phyloP scores from a whole-genome alignment of 257 asterid species.

The Solanum arcanum region DNA sequence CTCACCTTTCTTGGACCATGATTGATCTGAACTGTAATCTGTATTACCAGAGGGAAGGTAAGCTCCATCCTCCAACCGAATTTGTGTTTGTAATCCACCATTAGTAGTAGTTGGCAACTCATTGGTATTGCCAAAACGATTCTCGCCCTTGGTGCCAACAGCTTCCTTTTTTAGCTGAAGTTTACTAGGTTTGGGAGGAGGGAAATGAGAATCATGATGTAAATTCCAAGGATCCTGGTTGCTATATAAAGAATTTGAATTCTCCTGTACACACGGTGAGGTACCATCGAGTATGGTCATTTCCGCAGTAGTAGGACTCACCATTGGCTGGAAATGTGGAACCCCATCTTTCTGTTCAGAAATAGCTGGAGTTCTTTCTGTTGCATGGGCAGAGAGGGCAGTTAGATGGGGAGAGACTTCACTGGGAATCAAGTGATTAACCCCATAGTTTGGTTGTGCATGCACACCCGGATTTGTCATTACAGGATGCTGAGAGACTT shows the following conservation, averaged over 20 bases:
- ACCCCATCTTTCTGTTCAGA: constrained; percentile 40
- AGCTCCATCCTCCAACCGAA: constrained; percentile 30
- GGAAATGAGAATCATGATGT: constrained; percentile 48
- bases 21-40: constrained; percentile 29
- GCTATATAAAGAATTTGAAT: constrained; percentile 50
- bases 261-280: constrained; percentile 23
- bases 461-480: constrained; percentile 20
- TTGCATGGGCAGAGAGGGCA: constrained; percentile 18
- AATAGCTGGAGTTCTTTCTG: constrained; percentile 23
- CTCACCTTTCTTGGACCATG: constrained; percentile 45
- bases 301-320: constrained; percentile 28
- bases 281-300: constrained; percentile 18
- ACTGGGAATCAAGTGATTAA: constrained; percentile 14
- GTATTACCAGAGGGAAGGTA: constrained; percentile 30
- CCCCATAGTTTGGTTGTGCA: constrained; percentile 20
- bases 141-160: constrained; percentile 32
- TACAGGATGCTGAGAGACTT: constrained; percentile 21
- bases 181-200: constrained; percentile 75
- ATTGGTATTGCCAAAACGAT: constrained; percentile 8
- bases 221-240: constrained; percentile 84
- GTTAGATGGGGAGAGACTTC: constrained; percentile 13
- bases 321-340: constrained; percentile 30
- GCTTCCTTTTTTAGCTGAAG: constrained; percentile 52
- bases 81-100: constrained; percentile 20
- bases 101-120: constrained; percentile 23